Conservation (phyloP, 495 filamentous ascomycete genomes). For the Articulospora tetracladia region DNA sequence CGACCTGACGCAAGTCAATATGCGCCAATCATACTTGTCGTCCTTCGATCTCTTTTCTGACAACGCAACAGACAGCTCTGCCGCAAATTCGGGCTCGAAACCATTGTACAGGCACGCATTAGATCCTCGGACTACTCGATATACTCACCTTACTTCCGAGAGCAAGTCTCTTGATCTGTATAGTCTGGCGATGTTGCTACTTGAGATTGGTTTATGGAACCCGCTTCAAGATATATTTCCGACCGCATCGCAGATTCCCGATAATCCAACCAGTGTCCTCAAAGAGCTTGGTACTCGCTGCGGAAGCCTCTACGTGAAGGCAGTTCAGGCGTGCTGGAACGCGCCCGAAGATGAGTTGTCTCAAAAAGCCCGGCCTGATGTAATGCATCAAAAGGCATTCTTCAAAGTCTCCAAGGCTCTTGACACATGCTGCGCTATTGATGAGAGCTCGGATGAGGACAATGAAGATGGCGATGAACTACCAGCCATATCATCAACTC, state of each 20-base stretch:
- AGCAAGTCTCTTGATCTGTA: conserved; percentile 75
- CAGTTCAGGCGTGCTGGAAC: conserved; percentile 73
- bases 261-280: conserved; percentile 27
- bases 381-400: conserved; percentile 32
- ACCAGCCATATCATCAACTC: conserved; percentile 11
- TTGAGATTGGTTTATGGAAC: conserved; percentile 90
- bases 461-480: conserved; percentile 20
- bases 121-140: conserved; percentile 56
- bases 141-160: conserved; percentile 43
- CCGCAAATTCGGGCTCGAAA: neutral
- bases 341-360: conserved; percentile 64
- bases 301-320: conserved; percentile 73
- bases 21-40: conserved; percentile 72
- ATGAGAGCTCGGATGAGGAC: conserved; percentile 27
- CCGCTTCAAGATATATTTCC: conserved; percentile 58
- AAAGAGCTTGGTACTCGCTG: conserved; percentile 69
- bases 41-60: conserved; percentile 82
- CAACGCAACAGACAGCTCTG: conserved; percentile 41
- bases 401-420: conserved; percentile 37
- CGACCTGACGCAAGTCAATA: conserved; percentile 50
- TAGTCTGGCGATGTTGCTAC: conserved; percentile 73
- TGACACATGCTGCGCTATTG: conserved; percentile 36
- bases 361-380: conserved; percentile 32
- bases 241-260: conserved; percentile 27
- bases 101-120: conserved; percentile 72